Percentiles rank a stretch among this genome's conserved stretches.
These are phyloP conservation scores for Solanum virginianum DNA, from an alignment of 257 asterid species.

Conservation along the genomic window DNA sequence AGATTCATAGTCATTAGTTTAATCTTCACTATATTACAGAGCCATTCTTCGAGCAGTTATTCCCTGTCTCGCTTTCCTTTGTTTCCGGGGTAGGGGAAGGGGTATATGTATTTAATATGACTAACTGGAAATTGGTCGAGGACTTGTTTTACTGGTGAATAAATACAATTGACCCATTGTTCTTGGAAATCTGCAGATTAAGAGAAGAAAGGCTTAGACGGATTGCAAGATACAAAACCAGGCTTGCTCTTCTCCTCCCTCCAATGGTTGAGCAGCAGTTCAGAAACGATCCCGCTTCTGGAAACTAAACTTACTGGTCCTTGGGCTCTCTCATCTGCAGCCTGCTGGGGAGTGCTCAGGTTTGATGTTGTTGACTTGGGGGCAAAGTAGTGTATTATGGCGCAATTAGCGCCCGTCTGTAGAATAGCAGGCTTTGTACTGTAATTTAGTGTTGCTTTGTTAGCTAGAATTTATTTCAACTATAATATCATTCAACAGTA, in stretches of 20 bases:
- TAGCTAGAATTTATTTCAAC: background rate
- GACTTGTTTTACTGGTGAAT: background rate
- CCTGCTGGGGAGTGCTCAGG: background rate
- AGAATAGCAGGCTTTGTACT: background rate
- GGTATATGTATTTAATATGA: background rate
- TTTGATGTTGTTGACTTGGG: background rate
- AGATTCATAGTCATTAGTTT: background rate
- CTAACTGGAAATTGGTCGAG: background rate
- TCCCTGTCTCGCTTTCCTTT: background rate
- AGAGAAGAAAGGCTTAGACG: constrained; percentile 70
- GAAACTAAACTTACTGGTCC: constrained; percentile 22
- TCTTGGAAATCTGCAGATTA: constrained; percentile 40
- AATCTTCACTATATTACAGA: background rate
- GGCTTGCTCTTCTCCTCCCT: constrained; percentile 76
- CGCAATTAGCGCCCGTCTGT: background rate
- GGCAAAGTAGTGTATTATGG: background rate
- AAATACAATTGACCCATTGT: background rate
- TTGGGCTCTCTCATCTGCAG: background rate
- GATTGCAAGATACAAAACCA: constrained; percentile 65
- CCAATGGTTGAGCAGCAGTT: constrained; percentile 68
- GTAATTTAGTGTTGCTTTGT: background rate
- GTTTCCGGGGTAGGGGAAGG: background rate
- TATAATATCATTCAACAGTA: background rate
- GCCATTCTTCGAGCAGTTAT: background rate
- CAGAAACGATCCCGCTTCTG: constrained; percentile 38